Conservation (phyloP, 768 basidiomycete genomes). For the Hypholoma sublateritium region DNA sequence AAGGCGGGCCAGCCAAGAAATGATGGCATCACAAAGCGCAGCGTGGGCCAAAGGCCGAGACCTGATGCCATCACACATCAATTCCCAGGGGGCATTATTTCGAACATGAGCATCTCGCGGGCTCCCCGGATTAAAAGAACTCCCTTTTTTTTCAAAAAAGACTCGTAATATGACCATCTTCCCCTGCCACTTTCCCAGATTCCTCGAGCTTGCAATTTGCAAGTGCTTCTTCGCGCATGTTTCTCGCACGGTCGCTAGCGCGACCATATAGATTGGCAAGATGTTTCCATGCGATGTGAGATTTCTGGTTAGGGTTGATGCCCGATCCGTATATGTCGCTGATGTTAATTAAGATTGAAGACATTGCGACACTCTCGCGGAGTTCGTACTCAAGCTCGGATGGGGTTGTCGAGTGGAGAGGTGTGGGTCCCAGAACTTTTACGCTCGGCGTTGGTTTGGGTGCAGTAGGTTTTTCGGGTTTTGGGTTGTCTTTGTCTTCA, state of each 20-base stretch:
- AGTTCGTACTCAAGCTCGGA: constrained; percentile 10
- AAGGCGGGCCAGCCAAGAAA: too few species aligned
- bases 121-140: too few species aligned
- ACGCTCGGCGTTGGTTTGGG: not conserved
- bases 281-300: constrained; percentile 1
- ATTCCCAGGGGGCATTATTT: too few species aligned
- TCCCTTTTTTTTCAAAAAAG: too few species aligned
- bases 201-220: not conserved
- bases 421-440: not conserved
- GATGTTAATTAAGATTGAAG: constrained; percentile 10
- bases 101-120: too few species aligned
- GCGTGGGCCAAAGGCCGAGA: too few species aligned
- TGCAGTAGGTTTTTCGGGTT: not conserved
- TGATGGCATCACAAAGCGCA: too few species aligned
- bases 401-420: constrained; percentile 8
- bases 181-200: not conserved
- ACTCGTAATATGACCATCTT: not conserved
- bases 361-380: constrained; percentile 9
- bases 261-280: constrained; percentile 5
- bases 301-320: not conserved
- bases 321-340: constrained; percentile 8
- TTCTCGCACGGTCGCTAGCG: constrained; percentile 3
- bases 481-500: not conserved
- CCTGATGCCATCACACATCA: too few species aligned
- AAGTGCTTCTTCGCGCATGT: constrained; percentile 6